Evolutionary conservation across 2,329 filamentous ascomycete species (phyloP).

Genomic region (Colletotrichum paranaense): DNA sequence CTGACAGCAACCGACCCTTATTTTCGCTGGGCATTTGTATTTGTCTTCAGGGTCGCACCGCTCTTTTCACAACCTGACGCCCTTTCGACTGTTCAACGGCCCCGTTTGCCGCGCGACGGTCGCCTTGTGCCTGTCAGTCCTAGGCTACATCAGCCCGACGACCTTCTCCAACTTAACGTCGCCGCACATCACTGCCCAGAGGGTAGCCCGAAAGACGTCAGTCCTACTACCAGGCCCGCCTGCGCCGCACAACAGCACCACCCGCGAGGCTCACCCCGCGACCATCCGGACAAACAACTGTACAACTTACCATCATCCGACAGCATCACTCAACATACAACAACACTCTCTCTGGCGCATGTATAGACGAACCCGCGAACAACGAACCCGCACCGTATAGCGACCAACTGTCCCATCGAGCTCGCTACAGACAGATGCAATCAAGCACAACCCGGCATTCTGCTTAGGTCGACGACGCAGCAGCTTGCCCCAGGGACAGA

Average conservation of each 20-base stretch:
- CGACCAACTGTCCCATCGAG: conserved; percentile 9
- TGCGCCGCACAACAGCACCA: conserved; percentile 25
- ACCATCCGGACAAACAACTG: conserved; percentile 14
- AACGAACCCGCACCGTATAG: conserved; percentile 3
- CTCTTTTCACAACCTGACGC: conserved; percentile 5
- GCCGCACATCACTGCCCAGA: conserved; percentile 22
- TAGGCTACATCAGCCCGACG: conserved; percentile 18
- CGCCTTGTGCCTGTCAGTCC: conserved; percentile 12
- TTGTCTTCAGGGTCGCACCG: neutral
- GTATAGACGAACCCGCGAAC: neutral
- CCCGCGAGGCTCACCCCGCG: conserved; percentile 29
- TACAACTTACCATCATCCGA: conserved; percentile 13
- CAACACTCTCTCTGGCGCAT: conserved; percentile 10
- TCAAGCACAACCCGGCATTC: neutral
- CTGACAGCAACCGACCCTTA: neutral
- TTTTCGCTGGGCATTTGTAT: neutral
- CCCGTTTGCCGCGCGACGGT: conserved; percentile 10
- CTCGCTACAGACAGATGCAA: conserved; percentile 29
- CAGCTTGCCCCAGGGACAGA: conserved; percentile 18
- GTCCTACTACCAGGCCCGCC: conserved; percentile 17
- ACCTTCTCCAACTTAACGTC: conserved; percentile 14
- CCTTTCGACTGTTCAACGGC: neutral
- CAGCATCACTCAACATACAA: conserved; percentile 2
- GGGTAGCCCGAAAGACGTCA: conserved; percentile 26
- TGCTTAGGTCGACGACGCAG: conserved; percentile 28